Base-by-base conservation (phyloP, 768 basidiomycete genomes). In the Gloeopeniophorella convolvens region DNA sequence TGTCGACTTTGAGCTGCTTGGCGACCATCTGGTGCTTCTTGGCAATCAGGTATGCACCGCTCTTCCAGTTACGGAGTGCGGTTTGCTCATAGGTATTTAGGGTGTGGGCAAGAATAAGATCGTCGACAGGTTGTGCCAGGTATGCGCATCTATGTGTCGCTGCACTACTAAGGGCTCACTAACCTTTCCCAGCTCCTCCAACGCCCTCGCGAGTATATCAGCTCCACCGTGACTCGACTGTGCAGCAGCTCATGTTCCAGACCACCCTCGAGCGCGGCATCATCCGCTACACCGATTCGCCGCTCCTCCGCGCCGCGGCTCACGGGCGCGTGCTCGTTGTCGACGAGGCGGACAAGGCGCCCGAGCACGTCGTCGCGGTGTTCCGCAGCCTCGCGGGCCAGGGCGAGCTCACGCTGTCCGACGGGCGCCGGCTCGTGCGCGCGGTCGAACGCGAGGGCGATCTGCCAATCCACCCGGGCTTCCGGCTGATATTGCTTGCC, bases 71-170 rank as follows among this genome's bases (percentile, higher is more conserved):
- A 12, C 21, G 13, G 21, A 10, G 18, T 34, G 31, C 21, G 27
- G 15, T 21, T 23, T 33, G 31, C 21, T 55, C 21, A 41, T n/a
- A n/a, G 28, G 2, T 34, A 15, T 18, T 40, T 9, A 80, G 75
- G 82, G 82, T 31, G 82, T 84, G 11, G 82, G 82, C 13, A 84
- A 83, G 70, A 84, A 84, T 61, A 83, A 82, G 65, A 74, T 84
- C 36, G 69, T 84, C 20, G 82, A 84, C 62, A 65, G 79, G 76
- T 62, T 82, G 23, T 83, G 80, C 56, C 79, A 81, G 68, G 78
- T 80, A 61, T 39, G 52, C 26, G 15, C 4, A 24, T n/a, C 20
- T 33, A 2, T 24, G 3, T 20, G 4, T 15, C 10, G 5, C 6
- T 12, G 39, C 13, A 3, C 26, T 2, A n/a, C 23, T n/a, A 7